Conservation (phyloP, 73 alveolate genomes). For the Paramecium primaurelia region DNA sequence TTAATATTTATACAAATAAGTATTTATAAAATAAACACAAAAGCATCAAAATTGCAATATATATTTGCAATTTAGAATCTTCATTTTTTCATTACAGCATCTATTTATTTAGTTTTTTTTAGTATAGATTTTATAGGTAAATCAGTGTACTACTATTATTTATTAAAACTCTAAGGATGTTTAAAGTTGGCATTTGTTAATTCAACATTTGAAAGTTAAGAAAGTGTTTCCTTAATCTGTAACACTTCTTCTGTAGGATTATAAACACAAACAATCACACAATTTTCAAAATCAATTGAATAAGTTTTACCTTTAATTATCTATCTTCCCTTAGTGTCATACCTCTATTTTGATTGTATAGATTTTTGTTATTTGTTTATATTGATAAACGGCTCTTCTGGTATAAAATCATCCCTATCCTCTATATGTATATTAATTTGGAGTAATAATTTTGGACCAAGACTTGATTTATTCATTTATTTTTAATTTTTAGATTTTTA, state of each 20-base stretch:
- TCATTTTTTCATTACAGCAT: not conserved
- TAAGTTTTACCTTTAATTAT: not conserved
- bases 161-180: not conserved
- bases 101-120: not conserved
- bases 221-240: not conserved
- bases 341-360: not conserved
- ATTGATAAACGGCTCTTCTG: not conserved
- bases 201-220: not conserved
- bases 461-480: not conserved
- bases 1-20: not conserved
- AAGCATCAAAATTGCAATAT: not conserved
- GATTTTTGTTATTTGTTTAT: not conserved
- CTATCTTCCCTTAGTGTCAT: not conserved
- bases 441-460: not conserved
- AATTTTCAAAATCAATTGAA: not conserved
- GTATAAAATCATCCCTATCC: not conserved
- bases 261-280: not conserved
- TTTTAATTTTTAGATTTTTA: not conserved
- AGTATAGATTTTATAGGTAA: not conserved
- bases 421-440: not conserved
- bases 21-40: not conserved
- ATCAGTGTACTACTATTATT: not conserved
- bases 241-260: not conserved
- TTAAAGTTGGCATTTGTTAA: not conserved
- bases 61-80: not conserved